Evolutionary conservation across 1,284 basidiomycete genomes (phyloP).

Genomic region (Leccinum pseudoinsigne): DNA sequence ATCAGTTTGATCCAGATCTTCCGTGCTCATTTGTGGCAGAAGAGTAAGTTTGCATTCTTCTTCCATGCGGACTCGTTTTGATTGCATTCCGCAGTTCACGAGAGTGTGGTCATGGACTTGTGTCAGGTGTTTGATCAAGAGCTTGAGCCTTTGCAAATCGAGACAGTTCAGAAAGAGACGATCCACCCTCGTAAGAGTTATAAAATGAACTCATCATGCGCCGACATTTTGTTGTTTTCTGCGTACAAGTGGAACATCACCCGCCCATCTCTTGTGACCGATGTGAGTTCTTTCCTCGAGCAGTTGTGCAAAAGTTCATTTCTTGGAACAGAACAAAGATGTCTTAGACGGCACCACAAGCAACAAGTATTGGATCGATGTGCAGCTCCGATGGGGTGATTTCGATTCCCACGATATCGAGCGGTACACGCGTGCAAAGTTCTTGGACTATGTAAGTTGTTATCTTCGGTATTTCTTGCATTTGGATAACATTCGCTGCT

Average conservation of each 20-base stretch:
- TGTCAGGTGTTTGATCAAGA: constrained; percentile 99
- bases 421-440: constrained; percentile 96
- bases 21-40: constrained; percentile 99
- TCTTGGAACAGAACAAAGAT: constrained; percentile 73
- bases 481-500: constrained; percentile 16
- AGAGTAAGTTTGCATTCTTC: constrained; percentile 57
- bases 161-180: constrained; percentile 99
- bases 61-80: constrained; percentile 9
- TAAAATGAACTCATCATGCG: constrained; percentile 99
- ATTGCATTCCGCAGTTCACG: constrained; percentile 55
- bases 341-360: constrained; percentile 96
- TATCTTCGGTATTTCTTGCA: background rate
- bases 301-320: constrained; percentile 5
- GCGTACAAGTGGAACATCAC: constrained; percentile 99
- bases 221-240: constrained; percentile 97
- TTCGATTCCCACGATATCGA: constrained; percentile 99
- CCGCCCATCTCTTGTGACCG: constrained; percentile 93
- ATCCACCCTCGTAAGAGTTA: constrained; percentile 99
- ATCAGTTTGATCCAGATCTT: constrained; percentile 99
- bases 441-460: constrained; percentile 84
- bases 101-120: constrained; percentile 97
- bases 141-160: constrained; percentile 96
- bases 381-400: constrained; percentile 98
- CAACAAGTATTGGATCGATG: constrained; percentile 99
- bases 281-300: constrained; percentile 51